Conservation (phyloP, 1,284 basidiomycete genomes). For the Tetrapyrgos nigripes region DNA sequence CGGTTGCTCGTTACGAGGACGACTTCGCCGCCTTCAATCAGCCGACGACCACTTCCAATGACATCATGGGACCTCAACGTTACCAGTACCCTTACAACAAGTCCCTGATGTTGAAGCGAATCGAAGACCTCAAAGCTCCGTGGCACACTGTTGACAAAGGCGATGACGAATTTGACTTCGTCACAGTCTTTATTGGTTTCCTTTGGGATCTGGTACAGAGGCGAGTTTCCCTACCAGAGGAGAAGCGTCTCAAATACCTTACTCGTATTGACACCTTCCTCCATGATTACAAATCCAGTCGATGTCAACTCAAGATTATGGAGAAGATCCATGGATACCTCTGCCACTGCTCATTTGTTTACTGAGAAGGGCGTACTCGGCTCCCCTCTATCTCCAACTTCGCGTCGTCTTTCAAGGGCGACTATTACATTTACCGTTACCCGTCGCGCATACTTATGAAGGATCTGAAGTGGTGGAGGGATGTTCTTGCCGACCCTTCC, state of each 20-base stretch:
- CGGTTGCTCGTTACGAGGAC: constrained; percentile 35
- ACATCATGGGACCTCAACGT: neutral
- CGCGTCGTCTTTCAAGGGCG: neutral
- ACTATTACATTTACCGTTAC: neutral
- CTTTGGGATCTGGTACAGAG: constrained; percentile 20
- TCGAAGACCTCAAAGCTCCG: constrained; percentile 3
- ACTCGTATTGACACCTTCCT: constrained; percentile 13
- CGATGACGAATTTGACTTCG: constrained; percentile 10
- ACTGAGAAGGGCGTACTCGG: constrained; percentile 8
- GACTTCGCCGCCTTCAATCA: constrained; percentile 20
- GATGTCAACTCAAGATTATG: neutral
- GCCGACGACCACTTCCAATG: constrained; percentile 15
- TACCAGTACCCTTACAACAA: constrained; percentile 2
- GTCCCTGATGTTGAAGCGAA: neutral
- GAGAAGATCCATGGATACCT: constrained; percentile 24
- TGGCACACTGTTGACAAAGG: constrained; percentile 20
- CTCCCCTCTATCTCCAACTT: constrained; percentile 13
- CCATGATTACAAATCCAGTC: neutral
- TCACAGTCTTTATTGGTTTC: constrained; percentile 22
- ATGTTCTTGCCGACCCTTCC: neutral
- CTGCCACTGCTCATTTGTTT: constrained; percentile 22
- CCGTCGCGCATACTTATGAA: neutral
- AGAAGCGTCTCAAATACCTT: constrained; percentile 25
- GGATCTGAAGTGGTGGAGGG: constrained; percentile 3
- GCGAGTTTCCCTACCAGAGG: constrained; percentile 19